Evolutionary conservation across 805 yeast genomes (phyloP), one percentile per base, ranked within the genome.

Genomic region (Candida namnaoensis): DNA sequence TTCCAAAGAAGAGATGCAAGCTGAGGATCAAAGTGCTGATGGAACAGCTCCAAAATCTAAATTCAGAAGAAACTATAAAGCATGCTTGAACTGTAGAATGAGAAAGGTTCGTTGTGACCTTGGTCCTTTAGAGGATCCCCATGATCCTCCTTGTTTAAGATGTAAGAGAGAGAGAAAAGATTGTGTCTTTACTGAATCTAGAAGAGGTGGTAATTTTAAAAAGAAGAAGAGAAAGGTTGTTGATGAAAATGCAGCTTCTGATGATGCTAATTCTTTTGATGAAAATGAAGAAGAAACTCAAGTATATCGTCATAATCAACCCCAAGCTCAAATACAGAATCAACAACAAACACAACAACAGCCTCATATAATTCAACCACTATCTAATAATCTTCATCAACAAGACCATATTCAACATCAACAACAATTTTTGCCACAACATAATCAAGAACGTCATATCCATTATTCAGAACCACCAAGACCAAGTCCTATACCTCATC

Each of bases 81-180:
- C 97, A 1, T 90, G 98, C 53, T 61, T 85, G 38, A 85, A 80
- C 61, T 90, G 98, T 57, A 73, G 96, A 14, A 75, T 79, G 7
- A 72, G 95, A 35, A 91, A 90, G 54, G 86, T 87, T 36, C 80
- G 79, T 53, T 90, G 98, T 65, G 95, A 88, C 56, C 63, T 90
- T 49, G 96, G 95, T 2, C 76, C 80, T 9, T 75, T 79, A 7
- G 82, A 78, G 39, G 71, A 72, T 45, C 95, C 95, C 0, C 68
- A 70, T 37, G 78, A 76, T 5, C 93, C 95, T 4, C 93, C 95
- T 4, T 90, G 98, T 68, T 80, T 77, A 3, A 65, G 97, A 39
- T 90, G 98, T 54, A 71, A 73, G 45, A 69, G 97, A 36, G 96
- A 90, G 55, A 68, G 95, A 13, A 76, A 76, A 49, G 88, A 82